phyloP scores from a whole-genome alignment of 2,329 filamentous ascomycete species.

The Grosmannia penicillata region DNA sequence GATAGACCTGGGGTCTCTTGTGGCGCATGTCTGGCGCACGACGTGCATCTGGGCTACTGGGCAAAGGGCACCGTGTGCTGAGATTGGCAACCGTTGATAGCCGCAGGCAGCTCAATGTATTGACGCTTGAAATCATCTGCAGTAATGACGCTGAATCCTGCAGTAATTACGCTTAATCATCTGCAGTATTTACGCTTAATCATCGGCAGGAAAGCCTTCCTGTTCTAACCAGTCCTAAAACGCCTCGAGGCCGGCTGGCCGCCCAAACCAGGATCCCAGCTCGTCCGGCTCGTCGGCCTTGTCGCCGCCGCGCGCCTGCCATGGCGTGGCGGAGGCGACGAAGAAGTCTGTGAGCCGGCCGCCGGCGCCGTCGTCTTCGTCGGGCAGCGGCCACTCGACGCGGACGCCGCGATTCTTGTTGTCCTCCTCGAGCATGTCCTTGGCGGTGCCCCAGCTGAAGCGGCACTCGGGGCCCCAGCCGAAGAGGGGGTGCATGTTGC shows the following conservation, averaged over 20 bases:
- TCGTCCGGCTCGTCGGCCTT: constrained; percentile 26
- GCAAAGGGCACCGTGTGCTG: too few species aligned
- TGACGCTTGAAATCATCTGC: too few species aligned
- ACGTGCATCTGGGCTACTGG: too few species aligned
- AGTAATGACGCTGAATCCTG: too few species aligned
- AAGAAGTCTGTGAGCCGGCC: constrained; percentile 71
- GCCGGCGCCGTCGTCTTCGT: constrained; percentile 33
- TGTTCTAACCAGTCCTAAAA: too few species aligned
- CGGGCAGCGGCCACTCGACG: constrained; percentile 64
- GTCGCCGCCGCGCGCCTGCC: constrained; percentile 33
- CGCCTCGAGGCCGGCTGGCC: constrained; percentile 50
- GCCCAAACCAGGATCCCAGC: constrained; percentile 65
- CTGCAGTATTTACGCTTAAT: neutral
- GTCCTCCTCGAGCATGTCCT: constrained; percentile 79
- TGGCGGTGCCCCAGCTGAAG: constrained; percentile 92
- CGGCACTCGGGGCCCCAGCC: constrained; percentile 89
- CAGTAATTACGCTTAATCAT: neutral
- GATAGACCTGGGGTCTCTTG: too few species aligned
- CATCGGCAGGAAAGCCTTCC: too few species aligned
- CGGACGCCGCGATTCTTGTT: constrained; percentile 32
- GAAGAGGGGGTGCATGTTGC: constrained; percentile 83
- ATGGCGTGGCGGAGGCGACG: constrained; percentile 20
- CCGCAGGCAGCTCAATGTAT: too few species aligned
- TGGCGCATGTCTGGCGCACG: too few species aligned
- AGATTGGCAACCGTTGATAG: too few species aligned